Evolutionary conservation across 2,329 filamentous ascomycete genomes (phyloP), one percentile per base, ranked within the genome.

Genomic region (Sphaerulina musiva): DNA sequence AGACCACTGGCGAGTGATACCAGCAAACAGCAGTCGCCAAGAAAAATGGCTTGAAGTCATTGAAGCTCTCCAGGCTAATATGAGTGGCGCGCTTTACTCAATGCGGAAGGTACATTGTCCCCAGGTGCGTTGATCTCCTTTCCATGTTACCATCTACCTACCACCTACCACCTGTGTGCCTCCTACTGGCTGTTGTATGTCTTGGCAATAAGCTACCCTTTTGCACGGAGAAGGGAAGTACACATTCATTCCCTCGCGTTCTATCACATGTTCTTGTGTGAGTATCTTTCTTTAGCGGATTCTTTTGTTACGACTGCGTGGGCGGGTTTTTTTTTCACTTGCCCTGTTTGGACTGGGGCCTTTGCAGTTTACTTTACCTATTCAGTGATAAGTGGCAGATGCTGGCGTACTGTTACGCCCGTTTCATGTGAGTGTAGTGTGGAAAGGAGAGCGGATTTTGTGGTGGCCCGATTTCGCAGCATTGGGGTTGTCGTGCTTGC

Each of bases 331-430:
- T 39, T 6, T 31, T 14, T 40, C 41, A 46, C 12, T 31, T 32
- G 40, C 14, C 48, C 42, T 34, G 6, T 38, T 51, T 29, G 31
- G 20, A 10, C 5, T n/a, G 17, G 7, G 34, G 34, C 39, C 46
- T 39, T 26, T 4, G 42, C 31, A 17, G 14, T 1, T 17, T 17
- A 17, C 14, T 17, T 17, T 17, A 34, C n/a, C 9, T 29, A 41
- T 41, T 41, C 45, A 51, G 48, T 51, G 48, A 51, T 51, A 51
- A 1, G 42, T 10, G 41, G 48, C 44, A 44, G 4, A 42, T 17
- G 20, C 20, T 20, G 7, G 41, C 12, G 26, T 23, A 32, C 41
- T 17, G n/a, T n/a, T n/a, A n/a, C n/a, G n/a, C n/a, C n/a, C n/a
- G n/a, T 41, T 39, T 14, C 41, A 38, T 32, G 41, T 32, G 32